phyloP scores from a whole-genome alignment of 176 grass and related monocot genomes.

The Triticum aestivum region IWGSC_CS_RefSeq_v2.1 NC_057799.1:26820768-26821267 shows the following conservation, averaged over 20 bases:
- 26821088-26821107: too few species aligned
- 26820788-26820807: background rate
- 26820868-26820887: background rate
- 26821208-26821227: too few species aligned
- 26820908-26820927: background rate
- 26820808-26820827: constrained; percentile 67
- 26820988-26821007: background rate
- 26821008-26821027: constrained; percentile 38
- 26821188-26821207: too few species aligned
- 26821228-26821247: too few species aligned
- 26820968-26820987: background rate
- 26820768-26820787: background rate
- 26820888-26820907: background rate
- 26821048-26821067: constrained; percentile 67
- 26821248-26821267: too few species aligned
- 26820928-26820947: constrained; percentile 14
- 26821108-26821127: too few species aligned
- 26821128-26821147: too few species aligned
- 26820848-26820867: background rate
- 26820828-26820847: constrained; percentile 60
- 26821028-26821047: constrained; percentile 46
- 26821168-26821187: too few species aligned
- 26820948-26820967: constrained; percentile 25
- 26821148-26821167: too few species aligned
- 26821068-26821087: too few species aligned